Conservation (phyloP, 768 basidiomycete genomes). For the Rhodocollybia butyracea region DNA sequence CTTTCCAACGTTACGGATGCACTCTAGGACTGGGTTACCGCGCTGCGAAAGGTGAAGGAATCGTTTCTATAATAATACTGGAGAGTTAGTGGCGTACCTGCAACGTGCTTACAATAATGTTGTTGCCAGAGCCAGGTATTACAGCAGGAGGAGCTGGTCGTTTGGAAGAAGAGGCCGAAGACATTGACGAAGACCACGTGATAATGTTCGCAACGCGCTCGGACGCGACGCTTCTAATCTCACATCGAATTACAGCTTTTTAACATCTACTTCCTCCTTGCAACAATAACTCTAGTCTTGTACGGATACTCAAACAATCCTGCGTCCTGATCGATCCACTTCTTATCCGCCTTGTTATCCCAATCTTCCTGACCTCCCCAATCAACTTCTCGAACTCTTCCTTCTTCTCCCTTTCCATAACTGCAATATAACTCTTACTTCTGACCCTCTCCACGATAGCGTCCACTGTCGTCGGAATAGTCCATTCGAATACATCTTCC, state of each 20-base stretch:
- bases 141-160: constrained; percentile 48
- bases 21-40: constrained; percentile 85
- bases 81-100: constrained; percentile 37
- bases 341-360: constrained; percentile 56
- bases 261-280: constrained; percentile 43
- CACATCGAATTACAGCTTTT: no score
- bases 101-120: constrained; percentile 59
- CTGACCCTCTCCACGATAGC: constrained; percentile 61
- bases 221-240: no score
- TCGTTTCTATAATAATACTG: neutral
- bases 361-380: constrained; percentile 48
- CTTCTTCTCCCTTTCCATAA: constrained; percentile 56
- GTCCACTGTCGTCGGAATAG: constrained; percentile 49
- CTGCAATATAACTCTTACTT: constrained; percentile 84
- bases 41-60: constrained; percentile 61
- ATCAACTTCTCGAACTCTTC: constrained; percentile 35
- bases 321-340: constrained; percentile 71
- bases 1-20: constrained; percentile 84
- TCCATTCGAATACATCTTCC: constrained; percentile 53
- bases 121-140: constrained; percentile 61
- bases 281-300: constrained; percentile 57
- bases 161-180: neutral
- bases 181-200: neutral
- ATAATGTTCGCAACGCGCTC: no score
- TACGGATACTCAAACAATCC: constrained; percentile 83